Evolutionary conservation across 2,329 filamentous ascomycete species (phyloP), one percentile per base, ranked within the genome.

Genomic region (Exophiala xenobiotica): DNA sequence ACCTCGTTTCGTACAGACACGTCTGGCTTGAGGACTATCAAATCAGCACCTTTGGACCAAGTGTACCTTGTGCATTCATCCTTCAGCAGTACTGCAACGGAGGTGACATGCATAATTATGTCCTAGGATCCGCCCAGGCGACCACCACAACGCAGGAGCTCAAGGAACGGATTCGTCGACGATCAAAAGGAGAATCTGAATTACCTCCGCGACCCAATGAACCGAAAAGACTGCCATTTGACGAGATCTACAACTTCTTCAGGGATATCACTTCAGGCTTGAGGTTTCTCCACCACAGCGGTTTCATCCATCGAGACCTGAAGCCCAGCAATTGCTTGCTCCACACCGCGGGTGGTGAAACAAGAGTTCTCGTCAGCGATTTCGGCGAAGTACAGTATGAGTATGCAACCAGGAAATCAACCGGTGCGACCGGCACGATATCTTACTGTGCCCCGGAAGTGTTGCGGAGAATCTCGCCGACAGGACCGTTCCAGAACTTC

Each of bases 391-490:
- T 97, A 0, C 95, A 99, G 67, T 80, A 85, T 1, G 88, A 91
- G 59, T 87, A 92, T 63, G 81, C 82, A 0, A 82, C 83, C 12
- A 83, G 93, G n/a, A 88, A 87, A 51, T 96, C 90, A 0, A 96
- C 91, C 0, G 93, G 93, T 1, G 87, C 90, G 0, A 99, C 93
- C 0, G 93, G 93, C 1, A 99, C 93, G 0, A 93, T 99, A 39
- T 97, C 92, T 0, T 99, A 96, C 69, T 99, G 93, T 68, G 93
- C 93, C 0, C 93, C 93, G 0, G 93, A 99, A 69, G 95, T 99
- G 0, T 74, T 99, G 23, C 83, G 80, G 44, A 80, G 80, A 59
- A 85, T 78, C 27, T 70, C 67, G 37, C 71, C 79, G 0, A 77
- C 76, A 22, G 92, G 92, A 0, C 79, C 79, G 1, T 92, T 88